Base-by-base conservation (phyloP, 1,284 basidiomycete species). In the Melampsora americana region DNA sequence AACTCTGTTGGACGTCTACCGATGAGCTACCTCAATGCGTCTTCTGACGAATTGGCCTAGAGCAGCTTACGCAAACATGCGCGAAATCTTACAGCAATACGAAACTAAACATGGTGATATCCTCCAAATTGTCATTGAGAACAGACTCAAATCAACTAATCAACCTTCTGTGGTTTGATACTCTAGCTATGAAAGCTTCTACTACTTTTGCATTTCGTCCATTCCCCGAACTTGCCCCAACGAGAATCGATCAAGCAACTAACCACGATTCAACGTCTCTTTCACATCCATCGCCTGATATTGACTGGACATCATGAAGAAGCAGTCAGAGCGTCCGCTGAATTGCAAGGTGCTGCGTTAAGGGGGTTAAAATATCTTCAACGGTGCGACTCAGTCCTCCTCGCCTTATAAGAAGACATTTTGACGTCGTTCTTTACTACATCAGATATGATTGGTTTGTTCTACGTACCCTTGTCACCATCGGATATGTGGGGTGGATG, bases 81-180 rank as follows among this genome's bases (percentile, higher is more conserved):
- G 89, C 85, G 88, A 90, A 69, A 86, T 93, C 20, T 80, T 92
- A 56, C 91, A 93, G 78, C 90, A 93, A 79, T 94, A 92, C 82
- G 85, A 86, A 42, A 85, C 90, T 65, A 93, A 93, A 81, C 89
- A 92, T 79, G 86, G 90, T 90, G 79, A 78, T 56, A 50, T 3
- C 1, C 70, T 28, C 32, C 32, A 1, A 28, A 18, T 16, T 42
- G 18, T 39, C 23, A 12, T 32, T 26, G 59, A 9, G 2, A 30
- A 73, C 14, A 69, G 44, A 39, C 46, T 71, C 1, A 30, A 69
- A 66, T 60, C 14, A 77, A 42, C 66, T 77, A n/a, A 62, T n/a
- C 11, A 6, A 65, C 14, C 32, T n/a, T n/a, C 64, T 26, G 4
- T 62, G 11, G 18, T 62, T 4, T 66, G 6, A n/a, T 1, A 46